Percentiles rank a stretch among this genome's conserved stretches.
phyloP scores from a whole-genome alignment of 345 rosid species.

The Citrus sinensis region DNA sequence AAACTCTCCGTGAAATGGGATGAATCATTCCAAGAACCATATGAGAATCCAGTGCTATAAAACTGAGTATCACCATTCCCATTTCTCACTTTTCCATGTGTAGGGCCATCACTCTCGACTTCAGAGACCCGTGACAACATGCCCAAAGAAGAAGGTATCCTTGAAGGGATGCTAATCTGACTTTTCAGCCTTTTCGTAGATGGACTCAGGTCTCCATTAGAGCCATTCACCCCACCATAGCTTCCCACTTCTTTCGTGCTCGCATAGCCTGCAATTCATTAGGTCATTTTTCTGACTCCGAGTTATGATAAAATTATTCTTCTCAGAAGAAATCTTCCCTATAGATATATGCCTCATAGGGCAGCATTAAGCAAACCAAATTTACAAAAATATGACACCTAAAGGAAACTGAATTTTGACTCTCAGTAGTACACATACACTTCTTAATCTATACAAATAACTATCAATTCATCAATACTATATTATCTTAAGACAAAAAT shows the following conservation, averaged over 20 bases:
- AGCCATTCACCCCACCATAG: conserved; percentile 41
- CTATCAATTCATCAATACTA: too few species aligned
- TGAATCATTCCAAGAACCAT: conserved; percentile 64
- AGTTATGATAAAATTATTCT: not conserved
- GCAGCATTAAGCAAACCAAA: not conserved
- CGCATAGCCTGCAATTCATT: conserved; percentile 56
- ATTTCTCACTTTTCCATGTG: conserved; percentile 29
- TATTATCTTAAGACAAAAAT: too few species aligned
- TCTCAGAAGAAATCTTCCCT: not conserved
- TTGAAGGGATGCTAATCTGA: conserved; percentile 56
- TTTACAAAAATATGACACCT: not conserved
- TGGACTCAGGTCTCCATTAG: conserved; percentile 47
- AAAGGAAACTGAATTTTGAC: not conserved
- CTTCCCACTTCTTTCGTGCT: conserved; percentile 42
- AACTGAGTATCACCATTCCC: conserved; percentile 20
- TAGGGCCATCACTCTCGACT: conserved; percentile 34
- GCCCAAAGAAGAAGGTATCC: conserved; percentile 63
- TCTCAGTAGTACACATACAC: not conserved
- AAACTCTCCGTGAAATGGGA: conserved; percentile 41
- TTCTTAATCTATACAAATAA: too few species aligned
- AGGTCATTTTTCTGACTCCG: conserved; percentile 13
- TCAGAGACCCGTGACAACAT: conserved; percentile 74
- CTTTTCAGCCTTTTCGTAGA: conserved; percentile 47
- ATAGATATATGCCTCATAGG: not conserved
- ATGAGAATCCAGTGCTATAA: conserved; percentile 34